These are phyloP conservation scores for Eimeria zaria DNA, from an alignment of 169 alveolate genomes.

Conservation along the genomic window DNA sequence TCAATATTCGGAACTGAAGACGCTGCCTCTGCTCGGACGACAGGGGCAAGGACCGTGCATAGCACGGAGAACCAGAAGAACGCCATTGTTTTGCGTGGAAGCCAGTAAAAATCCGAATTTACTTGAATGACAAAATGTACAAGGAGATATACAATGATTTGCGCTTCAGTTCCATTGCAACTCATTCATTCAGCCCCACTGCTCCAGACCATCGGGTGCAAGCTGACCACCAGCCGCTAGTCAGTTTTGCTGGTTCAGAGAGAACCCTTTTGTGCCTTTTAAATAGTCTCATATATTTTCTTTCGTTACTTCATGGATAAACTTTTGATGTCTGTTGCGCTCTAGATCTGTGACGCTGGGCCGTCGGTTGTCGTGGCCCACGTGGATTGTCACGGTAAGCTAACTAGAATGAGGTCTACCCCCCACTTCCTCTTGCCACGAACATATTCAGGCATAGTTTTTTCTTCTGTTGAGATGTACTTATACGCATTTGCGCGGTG, in stretches of 20 bases:
- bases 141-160: too few species aligned
- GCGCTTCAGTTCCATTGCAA: background rate
- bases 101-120: background rate
- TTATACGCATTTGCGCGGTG: too few species aligned
- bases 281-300: background rate
- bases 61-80: background rate
- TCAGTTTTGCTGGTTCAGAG: background rate
- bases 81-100: background rate
- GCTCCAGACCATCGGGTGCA: background rate
- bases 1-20: too few species aligned
- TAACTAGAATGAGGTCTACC: background rate
- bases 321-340: background rate
- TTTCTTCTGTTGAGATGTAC: too few species aligned
- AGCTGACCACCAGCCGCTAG: background rate
- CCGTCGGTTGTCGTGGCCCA: background rate
- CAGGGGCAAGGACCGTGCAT: background rate
- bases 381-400: too few species aligned
- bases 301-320: background rate
- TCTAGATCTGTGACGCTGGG: background rate
- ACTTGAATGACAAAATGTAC: background rate
- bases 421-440: too few species aligned
- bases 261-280: background rate
- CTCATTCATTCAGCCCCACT: constrained; percentile 1
- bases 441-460: too few species aligned
- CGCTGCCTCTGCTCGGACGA: background rate